Base-by-base conservation (phyloP, 2,329 filamentous ascomycete genomes). In the Diaporthe humulicola region DNA sequence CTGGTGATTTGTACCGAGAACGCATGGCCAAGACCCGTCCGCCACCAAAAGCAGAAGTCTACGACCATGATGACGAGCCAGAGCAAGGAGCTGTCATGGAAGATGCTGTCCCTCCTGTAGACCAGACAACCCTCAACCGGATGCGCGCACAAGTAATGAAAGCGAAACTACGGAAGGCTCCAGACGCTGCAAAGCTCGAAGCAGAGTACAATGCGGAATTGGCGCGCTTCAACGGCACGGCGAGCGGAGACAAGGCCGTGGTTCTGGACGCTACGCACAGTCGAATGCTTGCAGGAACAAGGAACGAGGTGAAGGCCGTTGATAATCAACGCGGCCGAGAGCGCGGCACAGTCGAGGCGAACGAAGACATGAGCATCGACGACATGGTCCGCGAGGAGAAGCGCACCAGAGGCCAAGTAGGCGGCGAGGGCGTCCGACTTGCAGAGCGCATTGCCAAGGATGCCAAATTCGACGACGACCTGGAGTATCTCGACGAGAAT, bases 401-500 rank as follows among this genome's bases (percentile, higher is more conserved):
- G 48, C 93, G 96, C 72, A 98, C 95, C 6, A 93, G 92, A 74
- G 93, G 93, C 22, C 92, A 95, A 80, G 87, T 88, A 5, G 95
- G 94, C 56, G 95, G 95, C 71, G 96, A 98, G 81, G 94, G 94
- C 1, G 88, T 92, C 79, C 91, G 94, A 5, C 90, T 98, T 42
- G 97, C 97, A 3, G 96, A 98, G 82, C 92, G 96, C 75, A 99
- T 99, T 78, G 95, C 96, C 71, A 98, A 98, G 82, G 97, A 99
- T 83, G 90, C 86, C 66, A 97, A 96, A 81, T 99, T 97, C 82
- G 93, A 95, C 86, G 92, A 97, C 80, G 94, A 98, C 82, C 91
- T 99, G 36, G 96, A 99, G 71, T 99, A 99, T 85, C 94, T 98
- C 89, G 96, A 99, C 82, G 97, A 98, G 79, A 98, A 99, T 81